A percentile compares a stretch with the other conserved stretches of the same genome.
phyloP scores from a whole-genome alignment of 257 asterid genomes.

The Coffea canephora region DNA sequence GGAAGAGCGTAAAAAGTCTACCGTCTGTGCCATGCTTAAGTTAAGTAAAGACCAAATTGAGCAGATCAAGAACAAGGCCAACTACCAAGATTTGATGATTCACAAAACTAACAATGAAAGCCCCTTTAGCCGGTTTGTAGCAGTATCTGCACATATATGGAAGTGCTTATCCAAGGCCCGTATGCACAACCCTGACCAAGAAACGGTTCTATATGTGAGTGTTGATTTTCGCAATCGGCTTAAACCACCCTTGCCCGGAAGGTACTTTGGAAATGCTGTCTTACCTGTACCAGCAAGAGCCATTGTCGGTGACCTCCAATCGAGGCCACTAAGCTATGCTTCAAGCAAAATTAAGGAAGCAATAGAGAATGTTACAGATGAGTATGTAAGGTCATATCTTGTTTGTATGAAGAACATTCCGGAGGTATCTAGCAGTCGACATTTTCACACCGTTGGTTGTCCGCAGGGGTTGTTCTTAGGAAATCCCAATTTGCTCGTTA shows the following conservation, averaged over 20 bases:
- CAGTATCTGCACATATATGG: constrained; percentile 31
- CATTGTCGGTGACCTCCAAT: too few species aligned
- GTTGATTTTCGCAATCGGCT: constrained; percentile 16
- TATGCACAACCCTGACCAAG: constrained; percentile 17
- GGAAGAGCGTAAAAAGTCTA: constrained; percentile 25
- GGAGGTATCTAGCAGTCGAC: too few species aligned
- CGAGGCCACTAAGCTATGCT: too few species aligned
- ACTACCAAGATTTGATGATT: too few species aligned
- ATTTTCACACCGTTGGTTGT: too few species aligned
- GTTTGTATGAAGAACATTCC: too few species aligned
- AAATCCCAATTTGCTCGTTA: too few species aligned
- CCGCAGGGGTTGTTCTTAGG: too few species aligned
- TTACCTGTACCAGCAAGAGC: constrained; percentile 5
- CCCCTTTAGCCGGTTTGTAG: constrained; percentile 20
- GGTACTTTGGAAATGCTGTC: constrained; percentile 29
- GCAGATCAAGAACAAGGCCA: background rate
- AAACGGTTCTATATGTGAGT: constrained; percentile 2
- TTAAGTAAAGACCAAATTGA: constrained; percentile 19
- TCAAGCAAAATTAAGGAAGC: too few species aligned
- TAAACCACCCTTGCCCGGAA: constrained; percentile 25
- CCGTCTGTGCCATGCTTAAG: constrained; percentile 15
- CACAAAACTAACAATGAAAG: background rate
- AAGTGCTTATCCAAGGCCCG: constrained; percentile 26
- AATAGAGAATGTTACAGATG: too few species aligned
- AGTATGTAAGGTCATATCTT: too few species aligned